Conservation (phyloP, 768 basidiomycete genomes). For the Boletus vinaceobasis region DNA sequence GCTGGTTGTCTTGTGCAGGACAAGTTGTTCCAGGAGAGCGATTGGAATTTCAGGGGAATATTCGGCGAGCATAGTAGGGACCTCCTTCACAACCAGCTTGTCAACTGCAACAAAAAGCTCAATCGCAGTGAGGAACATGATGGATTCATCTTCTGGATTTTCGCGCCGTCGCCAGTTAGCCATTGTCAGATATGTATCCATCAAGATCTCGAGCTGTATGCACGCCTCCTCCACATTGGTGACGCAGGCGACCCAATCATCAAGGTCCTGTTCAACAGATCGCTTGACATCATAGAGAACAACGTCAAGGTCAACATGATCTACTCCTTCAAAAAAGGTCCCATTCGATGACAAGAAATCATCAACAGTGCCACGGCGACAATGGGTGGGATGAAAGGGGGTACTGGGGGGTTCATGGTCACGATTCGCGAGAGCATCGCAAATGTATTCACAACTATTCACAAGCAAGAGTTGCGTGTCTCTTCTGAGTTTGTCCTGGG, state of each 20-base stretch:
- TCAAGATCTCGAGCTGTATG: conserved; percentile 18
- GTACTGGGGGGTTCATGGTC: rapidly evolving
- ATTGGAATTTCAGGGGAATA: conserved; percentile 31
- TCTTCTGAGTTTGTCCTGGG: neutral
- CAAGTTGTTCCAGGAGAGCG: conserved; percentile 16
- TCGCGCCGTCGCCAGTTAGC: no score
- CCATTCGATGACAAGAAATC: conserved; percentile 15
- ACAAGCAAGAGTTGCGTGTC: conserved; percentile 35
- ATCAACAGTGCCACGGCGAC: conserved; percentile 5
- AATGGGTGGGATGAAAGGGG: neutral
- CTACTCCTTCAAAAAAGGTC: conserved; percentile 3
- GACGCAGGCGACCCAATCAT: conserved; percentile 30
- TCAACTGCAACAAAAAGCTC: conserved; percentile 5
- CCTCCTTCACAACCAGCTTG: neutral
- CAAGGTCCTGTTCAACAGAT: conserved; percentile 29
- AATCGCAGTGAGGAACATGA: no score
- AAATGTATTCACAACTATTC: conserved; percentile 28
- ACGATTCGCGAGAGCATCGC: conserved; percentile 7
- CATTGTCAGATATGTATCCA: conserved; percentile 27
- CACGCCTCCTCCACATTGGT: conserved; percentile 7
- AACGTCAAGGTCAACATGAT: conserved; percentile 6
- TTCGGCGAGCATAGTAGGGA: conserved; percentile 27
- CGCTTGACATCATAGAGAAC: conserved; percentile 38
- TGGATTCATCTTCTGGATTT: no score
- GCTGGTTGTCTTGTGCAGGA: conserved; percentile 25